A percentile compares a stretch with the other conserved stretches of the same genome.
Conservation (phyloP, 371 early-diverging fungal species). For the Apophysomyces ossiformis region DNA sequence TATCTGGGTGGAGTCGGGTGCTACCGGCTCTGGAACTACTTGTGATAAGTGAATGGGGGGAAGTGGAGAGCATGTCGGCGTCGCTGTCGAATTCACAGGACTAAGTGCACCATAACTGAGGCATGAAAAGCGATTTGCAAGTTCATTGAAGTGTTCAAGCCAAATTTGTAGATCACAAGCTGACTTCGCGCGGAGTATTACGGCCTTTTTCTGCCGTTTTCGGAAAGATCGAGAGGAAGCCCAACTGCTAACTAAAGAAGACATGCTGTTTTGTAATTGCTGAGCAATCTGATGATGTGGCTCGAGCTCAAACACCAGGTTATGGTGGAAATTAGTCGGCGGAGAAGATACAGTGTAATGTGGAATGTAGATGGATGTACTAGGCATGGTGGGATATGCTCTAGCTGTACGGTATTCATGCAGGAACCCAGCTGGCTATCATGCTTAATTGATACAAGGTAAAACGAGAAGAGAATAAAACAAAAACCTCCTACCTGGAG, state of each 20-base stretch:
- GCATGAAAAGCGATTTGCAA: conserved; percentile 31
- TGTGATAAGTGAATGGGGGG: not conserved
- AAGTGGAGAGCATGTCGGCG: not conserved
- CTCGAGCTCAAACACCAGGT: conserved; percentile 44
- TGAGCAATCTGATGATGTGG: conserved; percentile 18
- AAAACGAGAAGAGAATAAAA: not conserved
- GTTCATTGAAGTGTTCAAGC: conserved; percentile 32
- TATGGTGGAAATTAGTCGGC: conserved; percentile 44
- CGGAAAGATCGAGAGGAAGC: not conserved
- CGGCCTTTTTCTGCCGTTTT: conserved; percentile 11
- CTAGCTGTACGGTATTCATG: conserved; percentile 38
- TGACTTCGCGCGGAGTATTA: conserved; percentile 42
- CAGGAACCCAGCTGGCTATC: conserved; percentile 39
- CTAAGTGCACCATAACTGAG: conserved; percentile 4
- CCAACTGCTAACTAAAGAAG: not conserved
- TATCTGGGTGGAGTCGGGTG: too few relatives aligned
- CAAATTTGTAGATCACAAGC: conserved; percentile 45
- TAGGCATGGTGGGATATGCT: conserved; percentile 37
- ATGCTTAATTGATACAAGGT: not conserved
- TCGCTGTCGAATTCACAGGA: not conserved
- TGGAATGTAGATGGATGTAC: conserved; percentile 35
- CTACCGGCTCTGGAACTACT: not conserved
- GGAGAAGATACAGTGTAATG: conserved; percentile 46
- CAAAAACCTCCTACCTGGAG: conserved; percentile 24
- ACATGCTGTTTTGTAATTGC: not conserved